Percentiles rank a stretch among this genome's conserved stretches.
These are phyloP conservation scores for Rhodosporidiobolus sp. DNA, from an alignment of 768 basidiomycete species.

Conservation along the genomic window DNA sequence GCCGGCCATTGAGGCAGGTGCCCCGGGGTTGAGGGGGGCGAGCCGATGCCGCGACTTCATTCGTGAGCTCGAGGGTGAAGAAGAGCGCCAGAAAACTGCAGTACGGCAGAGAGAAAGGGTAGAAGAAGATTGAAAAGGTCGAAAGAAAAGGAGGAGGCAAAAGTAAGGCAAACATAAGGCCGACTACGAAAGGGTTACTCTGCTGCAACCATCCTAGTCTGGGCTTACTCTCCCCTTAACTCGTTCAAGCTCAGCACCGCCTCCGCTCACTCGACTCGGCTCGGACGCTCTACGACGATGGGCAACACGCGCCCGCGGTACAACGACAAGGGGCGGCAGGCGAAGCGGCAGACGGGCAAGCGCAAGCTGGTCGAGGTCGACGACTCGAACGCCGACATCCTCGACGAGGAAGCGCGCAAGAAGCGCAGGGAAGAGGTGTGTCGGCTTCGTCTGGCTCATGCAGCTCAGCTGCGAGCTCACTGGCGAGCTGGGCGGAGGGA, in stretches of 20 bases:
- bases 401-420: conserved; percentile 25
- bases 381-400: conserved; percentile 24
- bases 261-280: not conserved
- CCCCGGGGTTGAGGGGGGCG: not conserved
- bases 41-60: too few relatives aligned
- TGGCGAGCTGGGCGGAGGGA: not conserved
- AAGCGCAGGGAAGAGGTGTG: conserved; percentile 21
- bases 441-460: not conserved
- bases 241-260: not conserved
- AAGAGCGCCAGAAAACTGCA: too few relatives aligned
- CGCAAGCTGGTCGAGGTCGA: conserved; percentile 23
- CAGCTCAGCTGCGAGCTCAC: too few relatives aligned
- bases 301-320: conserved; percentile 35
- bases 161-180: too few relatives aligned
- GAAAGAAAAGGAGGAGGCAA: too few relatives aligned
- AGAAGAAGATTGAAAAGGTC: too few relatives aligned
- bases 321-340: conserved; percentile 35
- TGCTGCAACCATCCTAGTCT: too few relatives aligned
- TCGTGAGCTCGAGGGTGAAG: too few relatives aligned
- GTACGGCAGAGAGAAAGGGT: too few relatives aligned
- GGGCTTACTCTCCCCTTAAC: not conserved
- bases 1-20: too few relatives aligned
- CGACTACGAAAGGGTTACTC: too few relatives aligned
- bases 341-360: conserved; percentile 26
- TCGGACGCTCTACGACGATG: conserved; percentile 1